Conservation (phyloP, 805 yeast species). For the Kuraishia capsulata region DNA sequence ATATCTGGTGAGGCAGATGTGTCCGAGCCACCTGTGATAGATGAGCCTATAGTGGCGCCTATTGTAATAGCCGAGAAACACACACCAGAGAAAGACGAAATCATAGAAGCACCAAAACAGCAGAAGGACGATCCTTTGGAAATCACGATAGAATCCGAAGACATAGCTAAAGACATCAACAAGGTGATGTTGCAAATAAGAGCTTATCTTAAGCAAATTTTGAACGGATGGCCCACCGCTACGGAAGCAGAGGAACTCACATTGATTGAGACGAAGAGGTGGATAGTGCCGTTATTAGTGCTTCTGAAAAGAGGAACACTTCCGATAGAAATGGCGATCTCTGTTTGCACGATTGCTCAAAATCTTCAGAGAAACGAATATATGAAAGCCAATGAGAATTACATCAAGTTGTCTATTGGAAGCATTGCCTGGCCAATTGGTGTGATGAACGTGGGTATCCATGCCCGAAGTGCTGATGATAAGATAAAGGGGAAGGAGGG, state of each 20-base stretch:
- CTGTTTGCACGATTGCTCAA: slow-evolving; percentile 50
- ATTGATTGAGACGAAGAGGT: slow-evolving; percentile 35
- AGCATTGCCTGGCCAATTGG: slow-evolving; percentile 94
- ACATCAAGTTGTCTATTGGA: slow-evolving; percentile 72
- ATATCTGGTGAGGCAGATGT: no score
- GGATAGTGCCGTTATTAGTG: slow-evolving; percentile 44
- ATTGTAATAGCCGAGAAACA: no score
- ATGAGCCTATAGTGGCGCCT: no score
- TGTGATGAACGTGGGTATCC: slow-evolving; percentile 70
- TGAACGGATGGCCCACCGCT: slow-evolving; percentile 27
- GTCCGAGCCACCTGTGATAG: no score
- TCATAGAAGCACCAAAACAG: no score
- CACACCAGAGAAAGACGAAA: no score
- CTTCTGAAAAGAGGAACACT: slow-evolving; percentile 36
- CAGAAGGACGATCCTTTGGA: no score
- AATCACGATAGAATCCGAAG: slow-evolving; percentile 20
- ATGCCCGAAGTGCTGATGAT: slow-evolving; percentile 56
- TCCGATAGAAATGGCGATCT: slow-evolving; percentile 31
- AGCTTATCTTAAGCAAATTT: slow-evolving; percentile 34
- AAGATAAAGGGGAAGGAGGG: slow-evolving; percentile 41
- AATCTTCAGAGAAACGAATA: slow-evolving; percentile 48
- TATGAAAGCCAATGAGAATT: slow-evolving; percentile 52
- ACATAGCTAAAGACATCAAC: slow-evolving; percentile 21
- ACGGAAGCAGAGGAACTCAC: slow-evolving; percentile 14
- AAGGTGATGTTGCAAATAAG: slow-evolving; percentile 32